Percentiles rank a stretch among this genome's conserved stretches.
Evolutionary conservation across 768 basidiomycete species (phyloP).

Genomic region (Hericium coralloides): DNA sequence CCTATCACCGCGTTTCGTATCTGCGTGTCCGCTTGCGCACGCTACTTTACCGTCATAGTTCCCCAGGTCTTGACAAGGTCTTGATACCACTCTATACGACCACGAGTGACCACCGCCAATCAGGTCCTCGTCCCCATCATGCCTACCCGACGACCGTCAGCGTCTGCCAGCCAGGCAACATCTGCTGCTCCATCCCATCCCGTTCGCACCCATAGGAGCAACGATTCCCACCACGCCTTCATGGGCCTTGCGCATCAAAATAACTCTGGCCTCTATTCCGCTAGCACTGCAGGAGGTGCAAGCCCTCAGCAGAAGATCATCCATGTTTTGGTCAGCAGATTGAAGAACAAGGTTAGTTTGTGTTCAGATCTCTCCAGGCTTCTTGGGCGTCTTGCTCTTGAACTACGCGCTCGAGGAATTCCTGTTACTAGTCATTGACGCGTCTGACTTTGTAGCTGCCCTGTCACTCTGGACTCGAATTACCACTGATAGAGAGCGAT

Average conservation of each 20-base stretch:
- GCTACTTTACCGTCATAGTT: no score
- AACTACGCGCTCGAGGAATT: background rate
- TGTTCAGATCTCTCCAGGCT: background rate
- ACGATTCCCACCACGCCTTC: slow-evolving; percentile 37
- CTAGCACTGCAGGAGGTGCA: slow-evolving; percentile 20
- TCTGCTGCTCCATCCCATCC: slow-evolving; percentile 23
- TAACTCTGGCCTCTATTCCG: slow-evolving; percentile 23
- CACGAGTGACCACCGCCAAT: no score
- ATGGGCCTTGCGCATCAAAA: slow-evolving; percentile 10
- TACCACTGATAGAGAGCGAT: slow-evolving; percentile 72
- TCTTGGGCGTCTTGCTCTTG: background rate
- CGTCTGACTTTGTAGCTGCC: slow-evolving; percentile 50
- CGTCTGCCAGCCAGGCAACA: slow-evolving; percentile 35
- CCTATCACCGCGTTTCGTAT: background rate
- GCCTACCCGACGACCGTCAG: slow-evolving; percentile 56
- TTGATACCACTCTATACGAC: no score
- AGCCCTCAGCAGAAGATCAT: slow-evolving; percentile 80
- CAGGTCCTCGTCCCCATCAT: slow-evolving; percentile 18
- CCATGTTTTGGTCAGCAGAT: slow-evolving; percentile 65
- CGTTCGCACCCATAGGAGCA: slow-evolving; percentile 50
- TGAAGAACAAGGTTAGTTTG: slow-evolving; percentile 68
- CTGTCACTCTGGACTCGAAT: slow-evolving; percentile 66
- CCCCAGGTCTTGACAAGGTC: no score
- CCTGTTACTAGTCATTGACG: background rate
- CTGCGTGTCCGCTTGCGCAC: background rate